Evolutionary conservation across 768 basidiomycete species (phyloP).

Genomic region (Tulasnella calospora): DNA sequence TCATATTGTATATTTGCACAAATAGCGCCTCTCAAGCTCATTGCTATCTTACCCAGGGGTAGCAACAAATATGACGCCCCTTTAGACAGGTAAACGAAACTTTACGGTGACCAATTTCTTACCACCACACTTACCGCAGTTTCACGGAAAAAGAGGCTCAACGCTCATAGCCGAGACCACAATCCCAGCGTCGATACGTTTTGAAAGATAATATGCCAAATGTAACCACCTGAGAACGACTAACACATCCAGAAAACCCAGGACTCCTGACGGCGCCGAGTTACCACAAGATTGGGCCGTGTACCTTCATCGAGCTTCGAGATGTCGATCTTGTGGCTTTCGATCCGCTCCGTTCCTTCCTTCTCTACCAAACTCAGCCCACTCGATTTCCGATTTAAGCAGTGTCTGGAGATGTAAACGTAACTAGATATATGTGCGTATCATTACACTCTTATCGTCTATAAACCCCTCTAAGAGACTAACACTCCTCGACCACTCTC

Average conservation of each 20-base stretch:
- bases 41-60: background rate
- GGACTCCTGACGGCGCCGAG: background rate
- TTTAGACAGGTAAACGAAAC: background rate
- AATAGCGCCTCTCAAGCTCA: background rate
- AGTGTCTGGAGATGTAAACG: too few relatives aligned
- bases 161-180: background rate
- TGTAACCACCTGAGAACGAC: too few relatives aligned
- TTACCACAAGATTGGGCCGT: background rate
- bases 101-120: background rate
- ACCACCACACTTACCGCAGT: background rate
- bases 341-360: too few relatives aligned
- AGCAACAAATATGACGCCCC: background rate
- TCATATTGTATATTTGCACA: too few relatives aligned
- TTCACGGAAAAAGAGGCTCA: background rate
- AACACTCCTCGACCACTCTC: background rate
- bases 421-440: too few relatives aligned
- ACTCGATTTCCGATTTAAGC: too few relatives aligned
- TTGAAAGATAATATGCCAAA: background rate
- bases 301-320: background rate
- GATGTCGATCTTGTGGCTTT: too few relatives aligned
- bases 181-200: background rate
- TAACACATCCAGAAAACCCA: background rate
- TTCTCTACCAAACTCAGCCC: too few relatives aligned
- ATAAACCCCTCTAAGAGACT: background rate
- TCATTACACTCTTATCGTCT: too few relatives aligned